Conservation (phyloP, 2,329 filamentous ascomycete genomes). For the Pseudogymnoascus sp. region DNA sequence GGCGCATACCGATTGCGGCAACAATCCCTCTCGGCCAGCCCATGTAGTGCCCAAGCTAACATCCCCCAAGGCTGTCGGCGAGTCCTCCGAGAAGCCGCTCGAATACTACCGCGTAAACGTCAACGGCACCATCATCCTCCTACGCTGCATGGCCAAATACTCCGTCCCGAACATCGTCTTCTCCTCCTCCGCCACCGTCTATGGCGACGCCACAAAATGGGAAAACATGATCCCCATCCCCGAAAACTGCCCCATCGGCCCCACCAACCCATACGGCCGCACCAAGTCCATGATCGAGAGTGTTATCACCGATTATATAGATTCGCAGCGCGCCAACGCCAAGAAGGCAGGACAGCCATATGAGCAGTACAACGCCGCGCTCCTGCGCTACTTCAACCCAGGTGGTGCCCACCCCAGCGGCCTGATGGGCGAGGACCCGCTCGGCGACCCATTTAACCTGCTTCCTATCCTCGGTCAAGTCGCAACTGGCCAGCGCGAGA, state of each 20-base stretch:
- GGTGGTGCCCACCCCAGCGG: conserved; percentile 89
- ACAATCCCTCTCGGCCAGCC: too few relatives aligned
- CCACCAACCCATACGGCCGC: conserved; percentile 95
- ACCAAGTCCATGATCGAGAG: conserved; percentile 90
- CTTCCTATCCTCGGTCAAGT: conserved; percentile 92
- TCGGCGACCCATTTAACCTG: conserved; percentile 92
- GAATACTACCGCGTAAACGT: conserved; percentile 99
- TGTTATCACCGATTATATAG: conserved; percentile 85
- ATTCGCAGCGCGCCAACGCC: conserved; percentile 73
- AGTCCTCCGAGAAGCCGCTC: conserved; percentile 86
- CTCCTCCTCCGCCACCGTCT: conserved; percentile 95
- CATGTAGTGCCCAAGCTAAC: conserved; percentile 9
- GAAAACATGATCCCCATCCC: conserved; percentile 98
- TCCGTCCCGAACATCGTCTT: conserved; percentile 97
- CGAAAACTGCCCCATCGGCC: conserved; percentile 89
- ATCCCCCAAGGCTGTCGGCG: conserved; percentile 72
- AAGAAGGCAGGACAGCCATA: conserved; percentile 69
- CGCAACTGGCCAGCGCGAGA: conserved; percentile 87
- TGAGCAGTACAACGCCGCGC: conserved; percentile 83
- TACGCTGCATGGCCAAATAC: conserved; percentile 79
- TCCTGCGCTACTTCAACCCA: conserved; percentile 97
- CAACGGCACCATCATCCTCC: conserved; percentile 77
- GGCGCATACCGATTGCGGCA: background rate
- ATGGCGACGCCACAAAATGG: conserved; percentile 93
- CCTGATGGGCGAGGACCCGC: conserved; percentile 96